Base-by-base conservation (phyloP, 179 eudicot genomes). In the Patellifolia procumbens region DNA sequence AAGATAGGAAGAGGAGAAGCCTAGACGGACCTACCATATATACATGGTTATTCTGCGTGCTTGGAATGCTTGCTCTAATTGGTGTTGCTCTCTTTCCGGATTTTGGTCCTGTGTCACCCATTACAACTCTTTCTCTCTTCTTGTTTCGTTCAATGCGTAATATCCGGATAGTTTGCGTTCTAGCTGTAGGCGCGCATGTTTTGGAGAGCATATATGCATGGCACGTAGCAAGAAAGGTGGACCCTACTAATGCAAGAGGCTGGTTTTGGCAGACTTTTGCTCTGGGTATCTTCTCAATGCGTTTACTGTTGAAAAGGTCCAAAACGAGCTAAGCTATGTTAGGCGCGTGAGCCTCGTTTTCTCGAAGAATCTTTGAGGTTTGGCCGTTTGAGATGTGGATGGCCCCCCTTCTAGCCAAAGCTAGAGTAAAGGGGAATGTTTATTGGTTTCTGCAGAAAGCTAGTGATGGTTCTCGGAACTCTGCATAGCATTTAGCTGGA, bases 191-290 rank as follows among this genome's bases (percentile, higher is more conserved):
- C 17, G 80, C 85, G 17, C 98, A 94, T 77, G 56, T 87, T 39
- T 81, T 85, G 3, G 97, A 92, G 82, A 90, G 86, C 52, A 72
- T 83, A 26, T 92, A 92, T 67, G 98, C 98, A 0, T 92, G 94
- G 94, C 79, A 56, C 42, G 79, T 94, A 26, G 97, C 97, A 0
- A 91, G 78, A 75, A 88, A 74, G 76, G 89, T 89, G 75, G 97
- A 94, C 79, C 98, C 94, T 42, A 81, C 81, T 26, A 94, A 92
- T 84, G 82, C 91, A 31, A 86, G 75, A 75, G 97, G 93, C 20
- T 94, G 98, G 98, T 86, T 89, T 76, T 91, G 87, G 97, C 97
- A 92, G 80, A 92, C 98, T 53, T 42, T 81, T 76, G 84, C 71
- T 49, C 87, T 94, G 26, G 97, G 97, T 51, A n/a, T 85, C 0